Base-by-base conservation (phyloP, 2,329 filamentous ascomycete genomes). In the Periconia digitata region DNA sequence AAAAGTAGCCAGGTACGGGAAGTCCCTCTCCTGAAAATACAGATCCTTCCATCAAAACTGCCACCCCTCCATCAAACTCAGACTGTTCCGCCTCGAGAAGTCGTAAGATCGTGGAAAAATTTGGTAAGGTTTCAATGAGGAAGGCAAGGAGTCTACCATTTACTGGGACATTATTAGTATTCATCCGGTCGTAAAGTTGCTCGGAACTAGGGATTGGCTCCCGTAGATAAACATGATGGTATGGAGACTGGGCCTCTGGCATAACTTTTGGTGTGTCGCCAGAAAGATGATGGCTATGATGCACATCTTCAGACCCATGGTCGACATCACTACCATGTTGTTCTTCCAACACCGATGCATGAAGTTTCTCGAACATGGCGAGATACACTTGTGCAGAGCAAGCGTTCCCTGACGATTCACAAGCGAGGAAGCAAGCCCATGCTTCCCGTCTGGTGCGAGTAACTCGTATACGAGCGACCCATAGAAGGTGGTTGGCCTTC, bases 191-290 rank as follows among this genome's bases (percentile, higher is more conserved):
- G 49, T 86, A 87, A 3, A 92, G 73, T 43, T 80, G 74, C 4
- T 76, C 69, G 10, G 84, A 70, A 1, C 74, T 78, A 2, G 87
- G 87, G 1, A 86, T 82, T 13, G 76, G 73, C 37, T 84, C 72
- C n/a, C 82, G 77, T 34, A 83, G 79, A 55, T 82, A 82, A 48
- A 88, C 86, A 46, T 85, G 82, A n/a, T 85, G 79, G 49, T 87
- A 60, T 77, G 79, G 66, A 78, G 88, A 67, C 46, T 82, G 77
- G 17, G 84, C 72, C 17, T 83, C 76, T 5, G 81, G 74, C 37
- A 76, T 69, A 8, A 80, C 72, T 59, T 85, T 82, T 49, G 69
- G 75, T 34, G 74, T 74, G 56, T 89, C 86, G 12, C 87, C 87
- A 6, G 86, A 83, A 2, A 82, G 62, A 13, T 10, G n/a, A n/a